Evolutionary conservation across 805 yeast species (phyloP).

Genomic region (Yarrowia divulgata): DNA sequence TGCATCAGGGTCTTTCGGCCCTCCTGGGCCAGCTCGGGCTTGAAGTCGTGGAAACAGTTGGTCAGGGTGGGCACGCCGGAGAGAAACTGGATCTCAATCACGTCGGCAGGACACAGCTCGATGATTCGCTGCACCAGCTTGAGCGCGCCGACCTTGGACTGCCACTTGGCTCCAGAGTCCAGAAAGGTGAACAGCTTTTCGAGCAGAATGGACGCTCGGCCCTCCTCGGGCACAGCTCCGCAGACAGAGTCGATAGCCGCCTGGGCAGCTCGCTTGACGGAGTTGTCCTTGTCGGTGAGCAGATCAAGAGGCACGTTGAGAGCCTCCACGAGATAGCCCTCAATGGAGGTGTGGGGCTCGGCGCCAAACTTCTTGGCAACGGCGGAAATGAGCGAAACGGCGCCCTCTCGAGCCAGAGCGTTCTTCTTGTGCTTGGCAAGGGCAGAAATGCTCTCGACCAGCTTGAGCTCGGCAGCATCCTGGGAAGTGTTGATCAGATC

Average conservation of each 20-base stretch:
- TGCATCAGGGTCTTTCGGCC: constrained; percentile 74
- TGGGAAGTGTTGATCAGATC: constrained; percentile 59
- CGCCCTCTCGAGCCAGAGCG: constrained; percentile 76
- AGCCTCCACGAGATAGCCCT: constrained; percentile 72
- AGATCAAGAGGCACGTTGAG: constrained; percentile 72
- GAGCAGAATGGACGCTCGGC: constrained; percentile 73
- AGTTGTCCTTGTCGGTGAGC: constrained; percentile 84
- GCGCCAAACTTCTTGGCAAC: constrained; percentile 71
- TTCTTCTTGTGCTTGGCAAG: constrained; percentile 77
- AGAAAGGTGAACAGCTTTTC: constrained; percentile 69
- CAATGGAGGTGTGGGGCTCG: constrained; percentile 64
- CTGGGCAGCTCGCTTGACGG: constrained; percentile 86
- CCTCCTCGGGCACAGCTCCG: constrained; percentile 76
- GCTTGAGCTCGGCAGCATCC: constrained; percentile 67
- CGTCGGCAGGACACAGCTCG: constrained; percentile 82
- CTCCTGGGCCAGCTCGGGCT: constrained; percentile 90
- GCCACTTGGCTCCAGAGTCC: constrained; percentile 90
- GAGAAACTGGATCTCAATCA: constrained; percentile 80
- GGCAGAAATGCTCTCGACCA: constrained; percentile 68
- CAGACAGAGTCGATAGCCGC: constrained; percentile 73
- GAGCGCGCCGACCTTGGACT: constrained; percentile 82
- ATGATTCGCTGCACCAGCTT: constrained; percentile 74
- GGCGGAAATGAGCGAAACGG: constrained; percentile 64
- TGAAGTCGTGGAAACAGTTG: constrained; percentile 91
- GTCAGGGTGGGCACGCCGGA: constrained; percentile 83